These are phyloP conservation scores for Rutstroemia sp. DNA, from an alignment of 2,329 filamentous ascomycete genomes.

Conservation along the genomic window DNA sequence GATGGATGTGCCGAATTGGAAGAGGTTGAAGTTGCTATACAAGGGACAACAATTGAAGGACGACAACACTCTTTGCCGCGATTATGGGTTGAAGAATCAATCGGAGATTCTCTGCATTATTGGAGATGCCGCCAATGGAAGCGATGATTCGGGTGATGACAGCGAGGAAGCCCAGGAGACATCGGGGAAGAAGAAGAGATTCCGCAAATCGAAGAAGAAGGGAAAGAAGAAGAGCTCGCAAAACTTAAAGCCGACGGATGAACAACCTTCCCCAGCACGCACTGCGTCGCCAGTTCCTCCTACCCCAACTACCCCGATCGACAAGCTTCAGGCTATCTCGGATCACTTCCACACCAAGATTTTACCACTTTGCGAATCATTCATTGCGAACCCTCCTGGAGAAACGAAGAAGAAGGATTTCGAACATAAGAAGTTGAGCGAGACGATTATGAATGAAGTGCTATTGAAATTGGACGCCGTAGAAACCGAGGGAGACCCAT, in stretches of 20 bases:
- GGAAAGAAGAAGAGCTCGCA: conserved; percentile 27
- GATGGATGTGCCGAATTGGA: conserved; percentile 52
- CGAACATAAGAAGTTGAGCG: conserved; percentile 67
- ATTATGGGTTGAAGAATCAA: conserved; percentile 55
- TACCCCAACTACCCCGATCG: conserved; percentile 40
- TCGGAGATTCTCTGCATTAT: conserved; percentile 54
- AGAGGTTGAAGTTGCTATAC: conserved; percentile 61
- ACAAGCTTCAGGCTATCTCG: conserved; percentile 61
- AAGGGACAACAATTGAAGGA: conserved; percentile 67
- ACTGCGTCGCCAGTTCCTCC: conserved; percentile 22
- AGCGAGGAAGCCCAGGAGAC: conserved; percentile 33
- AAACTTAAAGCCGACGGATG: conserved; percentile 25
- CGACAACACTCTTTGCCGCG: conserved; percentile 45
- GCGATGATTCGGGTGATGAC: conserved; percentile 37
- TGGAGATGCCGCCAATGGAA: conserved; percentile 41
- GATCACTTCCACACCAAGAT: conserved; percentile 56
- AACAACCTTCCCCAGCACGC: conserved; percentile 22
- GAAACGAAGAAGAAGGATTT: conserved; percentile 63
- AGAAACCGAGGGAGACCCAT: conserved; percentile 61
- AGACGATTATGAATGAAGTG: conserved; percentile 70
- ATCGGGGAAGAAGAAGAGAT: conserved; percentile 25
- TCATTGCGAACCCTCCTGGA: conserved; percentile 52
- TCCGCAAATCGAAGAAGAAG: conserved; percentile 36
- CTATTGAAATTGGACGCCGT: conserved; percentile 71
- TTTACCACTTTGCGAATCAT: conserved; percentile 58